phyloP scores from a whole-genome alignment of 2,329 filamentous ascomycete genomes.

The Truncatella angustata region DNA sequence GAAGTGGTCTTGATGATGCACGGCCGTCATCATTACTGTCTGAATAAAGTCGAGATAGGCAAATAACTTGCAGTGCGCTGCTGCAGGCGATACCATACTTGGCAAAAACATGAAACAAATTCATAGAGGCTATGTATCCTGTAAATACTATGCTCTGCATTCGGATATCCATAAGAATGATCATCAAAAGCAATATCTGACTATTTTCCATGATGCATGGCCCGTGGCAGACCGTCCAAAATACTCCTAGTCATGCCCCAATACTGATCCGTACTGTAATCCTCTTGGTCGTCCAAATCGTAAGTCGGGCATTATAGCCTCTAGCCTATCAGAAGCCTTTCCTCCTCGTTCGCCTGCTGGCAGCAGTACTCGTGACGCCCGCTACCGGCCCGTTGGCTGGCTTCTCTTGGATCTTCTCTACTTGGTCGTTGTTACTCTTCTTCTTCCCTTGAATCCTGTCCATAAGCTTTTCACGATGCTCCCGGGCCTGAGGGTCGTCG shows the following conservation, averaged over 20 bases:
- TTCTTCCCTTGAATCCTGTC: slow-evolving; percentile 17
- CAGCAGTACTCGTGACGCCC: neutral
- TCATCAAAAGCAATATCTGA: no score
- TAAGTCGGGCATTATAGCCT: no score
- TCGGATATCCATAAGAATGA: no score
- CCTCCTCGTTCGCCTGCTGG: neutral
- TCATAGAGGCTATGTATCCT: no score
- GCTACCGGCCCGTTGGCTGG: neutral
- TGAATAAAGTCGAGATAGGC: no score
- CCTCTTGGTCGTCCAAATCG: no score
- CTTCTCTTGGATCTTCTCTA: neutral
- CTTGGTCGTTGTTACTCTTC: neutral
- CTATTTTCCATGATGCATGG: neutral
- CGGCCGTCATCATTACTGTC: no score
- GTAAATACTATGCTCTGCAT: no score
- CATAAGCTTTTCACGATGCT: slow-evolving; percentile 25
- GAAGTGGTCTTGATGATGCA: no score
- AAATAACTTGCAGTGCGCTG: no score
- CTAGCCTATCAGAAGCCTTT: neutral
- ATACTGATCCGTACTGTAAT: neutral
- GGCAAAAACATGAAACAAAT: no score
- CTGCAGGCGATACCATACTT: no score
- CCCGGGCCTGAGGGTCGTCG: slow-evolving; percentile 46
- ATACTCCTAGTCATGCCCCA: neutral
- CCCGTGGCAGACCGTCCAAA: neutral